A percentile compares a stretch with the other conserved stretches of the same genome.
Conservation (phyloP, 1,284 basidiomycete genomes). For the Naganishia liquefaciens region DNA sequence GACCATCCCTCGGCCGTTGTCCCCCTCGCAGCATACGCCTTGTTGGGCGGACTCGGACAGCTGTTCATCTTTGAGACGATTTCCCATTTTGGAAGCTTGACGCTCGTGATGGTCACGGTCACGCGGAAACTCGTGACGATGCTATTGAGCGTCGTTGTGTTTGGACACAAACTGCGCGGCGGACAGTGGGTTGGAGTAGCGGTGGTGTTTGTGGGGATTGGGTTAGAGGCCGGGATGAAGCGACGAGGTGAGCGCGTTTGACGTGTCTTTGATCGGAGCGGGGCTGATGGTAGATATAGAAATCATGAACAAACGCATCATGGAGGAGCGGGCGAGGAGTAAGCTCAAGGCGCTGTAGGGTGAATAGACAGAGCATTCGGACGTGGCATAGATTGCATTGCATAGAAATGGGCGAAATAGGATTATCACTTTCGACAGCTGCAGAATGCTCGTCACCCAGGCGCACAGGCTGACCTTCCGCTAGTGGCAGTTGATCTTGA, state of each 20-base stretch:
- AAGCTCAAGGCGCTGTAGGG: conserved; percentile 70
- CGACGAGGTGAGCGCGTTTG: conserved; percentile 63
- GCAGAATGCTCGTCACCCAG: too few relatives aligned
- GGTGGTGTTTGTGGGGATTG: conserved; percentile 91
- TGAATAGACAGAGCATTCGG: too few relatives aligned
- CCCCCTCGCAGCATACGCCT: conserved; percentile 80
- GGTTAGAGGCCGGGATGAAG: conserved; percentile 87
- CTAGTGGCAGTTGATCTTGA: too few relatives aligned
- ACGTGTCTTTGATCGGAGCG: neutral
- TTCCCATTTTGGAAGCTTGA: conserved; percentile 91
- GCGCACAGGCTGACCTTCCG: too few relatives aligned
- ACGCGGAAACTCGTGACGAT: conserved; percentile 99
- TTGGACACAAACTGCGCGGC: conserved; percentile 77
- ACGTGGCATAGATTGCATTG: conserved; percentile 3
- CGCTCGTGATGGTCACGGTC: conserved; percentile 88
- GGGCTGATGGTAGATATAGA: conserved; percentile 55
- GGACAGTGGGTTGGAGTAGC: conserved; percentile 91
- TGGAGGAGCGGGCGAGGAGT: conserved; percentile 76
- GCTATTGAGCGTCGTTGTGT: conserved; percentile 90
- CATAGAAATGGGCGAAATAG: neutral
- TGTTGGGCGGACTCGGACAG: conserved; percentile 91
- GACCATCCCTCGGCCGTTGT: conserved; percentile 74
- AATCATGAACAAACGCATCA: conserved; percentile 72
- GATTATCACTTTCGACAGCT: too few relatives aligned
- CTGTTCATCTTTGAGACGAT: conserved; percentile 98